phyloP scores from a whole-genome alignment of 208 protist genomes.

The Crithidia bombi region DNA sequence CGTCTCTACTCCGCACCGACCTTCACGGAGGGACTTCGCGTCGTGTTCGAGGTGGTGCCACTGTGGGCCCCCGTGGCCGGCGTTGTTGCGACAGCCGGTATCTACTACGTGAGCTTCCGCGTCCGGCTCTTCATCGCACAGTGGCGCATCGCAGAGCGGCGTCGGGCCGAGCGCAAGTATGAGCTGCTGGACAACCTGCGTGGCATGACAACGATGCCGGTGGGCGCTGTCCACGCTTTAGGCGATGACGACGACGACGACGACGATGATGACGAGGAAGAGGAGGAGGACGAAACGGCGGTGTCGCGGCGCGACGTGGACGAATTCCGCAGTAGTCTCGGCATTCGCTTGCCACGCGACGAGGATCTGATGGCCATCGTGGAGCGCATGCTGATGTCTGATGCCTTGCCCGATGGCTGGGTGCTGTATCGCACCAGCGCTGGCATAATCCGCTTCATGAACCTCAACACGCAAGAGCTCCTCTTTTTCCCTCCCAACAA shows the following conservation, averaged over 20 bases:
- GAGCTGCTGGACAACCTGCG: conserved; percentile 70
- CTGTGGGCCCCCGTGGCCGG: conserved; percentile 70
- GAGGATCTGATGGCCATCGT: conserved; percentile 82
- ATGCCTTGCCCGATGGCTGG: conserved; percentile 88
- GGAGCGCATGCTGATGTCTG: conserved; percentile 84
- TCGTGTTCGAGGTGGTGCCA: conserved; percentile 65
- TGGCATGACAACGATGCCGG: conserved; percentile 37
- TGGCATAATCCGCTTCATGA: conserved; percentile 88
- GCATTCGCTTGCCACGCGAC: conserved; percentile 82
- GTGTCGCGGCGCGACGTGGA: conserved; percentile 83
- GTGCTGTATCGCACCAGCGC: conserved; percentile 88
- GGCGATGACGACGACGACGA: conserved; percentile 57
- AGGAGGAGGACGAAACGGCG: conserved; percentile 66
- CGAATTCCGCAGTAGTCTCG: conserved; percentile 86
- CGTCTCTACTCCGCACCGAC: conserved; percentile 75
- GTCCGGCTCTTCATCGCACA: conserved; percentile 71
- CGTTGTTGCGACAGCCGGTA: conserved; percentile 39
- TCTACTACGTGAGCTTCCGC: conserved; percentile 72
- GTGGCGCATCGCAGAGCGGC: conserved; percentile 77
- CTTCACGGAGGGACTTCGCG: conserved; percentile 47
- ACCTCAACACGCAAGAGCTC: conserved; percentile 90
- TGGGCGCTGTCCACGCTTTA: conserved; percentile 48
- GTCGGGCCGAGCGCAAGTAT: conserved; percentile 74
- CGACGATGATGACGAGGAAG: conserved; percentile 68
- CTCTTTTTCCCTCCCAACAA: conserved; percentile 84